phyloP scores from a whole-genome alignment of 1,284 basidiomycete species.

The Papiliotrema flavescens region DNA sequence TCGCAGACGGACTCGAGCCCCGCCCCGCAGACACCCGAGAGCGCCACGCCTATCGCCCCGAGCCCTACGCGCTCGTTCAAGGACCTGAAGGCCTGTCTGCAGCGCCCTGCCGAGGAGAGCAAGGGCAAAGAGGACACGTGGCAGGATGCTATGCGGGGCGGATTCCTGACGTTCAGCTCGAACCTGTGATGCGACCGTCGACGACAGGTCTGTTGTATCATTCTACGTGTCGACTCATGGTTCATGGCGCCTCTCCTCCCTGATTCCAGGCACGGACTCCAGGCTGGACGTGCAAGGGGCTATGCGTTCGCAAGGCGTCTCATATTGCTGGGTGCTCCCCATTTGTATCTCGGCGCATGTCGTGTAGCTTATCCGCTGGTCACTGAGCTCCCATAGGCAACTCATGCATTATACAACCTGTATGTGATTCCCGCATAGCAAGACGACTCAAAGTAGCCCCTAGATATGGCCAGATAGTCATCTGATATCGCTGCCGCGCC shows the following conservation, averaged over 20 bases:
- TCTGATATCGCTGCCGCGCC: neutral
- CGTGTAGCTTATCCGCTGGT: no score
- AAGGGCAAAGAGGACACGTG: constrained; percentile 6
- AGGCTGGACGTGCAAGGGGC: no score
- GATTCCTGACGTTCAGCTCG: constrained; percentile 7
- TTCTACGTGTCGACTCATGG: neutral
- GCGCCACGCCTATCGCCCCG: neutral
- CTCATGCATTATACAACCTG: neutral
- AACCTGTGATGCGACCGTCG: neutral
- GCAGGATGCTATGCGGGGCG: constrained; percentile 3
- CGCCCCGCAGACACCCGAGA: neutral
- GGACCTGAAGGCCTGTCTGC: neutral
- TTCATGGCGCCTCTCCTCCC: neutral
- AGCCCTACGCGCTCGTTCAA: neutral
- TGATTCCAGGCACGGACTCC: no score
- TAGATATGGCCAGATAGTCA: no score
- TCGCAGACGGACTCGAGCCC: neutral
- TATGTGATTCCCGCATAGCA: neutral
- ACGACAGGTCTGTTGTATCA: neutral
- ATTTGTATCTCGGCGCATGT: no score
- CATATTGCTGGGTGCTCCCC: no score
- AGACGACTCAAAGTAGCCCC: no score
- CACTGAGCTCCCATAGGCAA: no score
- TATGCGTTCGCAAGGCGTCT: no score
- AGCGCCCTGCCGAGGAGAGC: neutral